Percentiles rank a stretch among this genome's conserved stretches.
These are phyloP conservation scores for Eutrema yunnanense DNA, from an alignment of 345 rosid genomes.

Conservation along the genomic window DNA sequence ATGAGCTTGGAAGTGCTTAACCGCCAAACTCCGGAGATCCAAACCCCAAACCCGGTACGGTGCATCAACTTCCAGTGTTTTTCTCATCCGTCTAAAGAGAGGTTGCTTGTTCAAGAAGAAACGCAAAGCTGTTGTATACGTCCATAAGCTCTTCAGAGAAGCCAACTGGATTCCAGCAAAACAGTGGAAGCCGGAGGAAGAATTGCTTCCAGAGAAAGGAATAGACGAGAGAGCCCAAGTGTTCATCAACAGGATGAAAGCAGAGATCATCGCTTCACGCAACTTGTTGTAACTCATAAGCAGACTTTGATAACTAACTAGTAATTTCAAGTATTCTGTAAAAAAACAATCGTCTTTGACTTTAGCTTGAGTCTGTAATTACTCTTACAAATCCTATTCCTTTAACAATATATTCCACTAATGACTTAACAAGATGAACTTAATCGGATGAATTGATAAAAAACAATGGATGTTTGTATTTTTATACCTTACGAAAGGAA, in stretches of 20 bases:
- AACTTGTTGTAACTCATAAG: slow-evolving; percentile 21
- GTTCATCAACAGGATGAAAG: slow-evolving; percentile 55
- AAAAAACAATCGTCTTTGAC: not conserved
- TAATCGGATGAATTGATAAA: not conserved
- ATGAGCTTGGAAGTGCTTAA: slow-evolving; percentile 68
- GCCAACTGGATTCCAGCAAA: slow-evolving; percentile 32
- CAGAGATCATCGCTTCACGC: slow-evolving; percentile 46
- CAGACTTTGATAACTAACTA: not conserved
- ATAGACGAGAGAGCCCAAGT: slow-evolving; percentile 76
- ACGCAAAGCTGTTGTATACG: slow-evolving; percentile 38
- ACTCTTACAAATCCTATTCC: not conserved
- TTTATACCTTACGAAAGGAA: not conserved
- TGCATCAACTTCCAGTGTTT: not conserved
- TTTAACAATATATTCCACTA: not conserved
- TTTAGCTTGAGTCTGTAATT: not conserved
- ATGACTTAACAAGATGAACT: not conserved
- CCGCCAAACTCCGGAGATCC: slow-evolving; percentile 42
- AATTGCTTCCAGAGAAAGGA: slow-evolving; percentile 37
- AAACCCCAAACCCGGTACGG: slow-evolving; percentile 16
- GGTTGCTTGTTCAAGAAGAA: slow-evolving; percentile 32
- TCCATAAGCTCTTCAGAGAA: slow-evolving; percentile 47
- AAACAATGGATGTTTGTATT: not conserved
- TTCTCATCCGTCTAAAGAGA: slow-evolving; percentile 37
- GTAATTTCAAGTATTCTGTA: not conserved
- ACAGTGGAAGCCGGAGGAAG: slow-evolving; percentile 22